Evolutionary conservation across 192 early-diverging fungal genomes (phyloP), one percentile per base, ranked within the genome.

Genomic region (Backusella macrospora): DNA sequence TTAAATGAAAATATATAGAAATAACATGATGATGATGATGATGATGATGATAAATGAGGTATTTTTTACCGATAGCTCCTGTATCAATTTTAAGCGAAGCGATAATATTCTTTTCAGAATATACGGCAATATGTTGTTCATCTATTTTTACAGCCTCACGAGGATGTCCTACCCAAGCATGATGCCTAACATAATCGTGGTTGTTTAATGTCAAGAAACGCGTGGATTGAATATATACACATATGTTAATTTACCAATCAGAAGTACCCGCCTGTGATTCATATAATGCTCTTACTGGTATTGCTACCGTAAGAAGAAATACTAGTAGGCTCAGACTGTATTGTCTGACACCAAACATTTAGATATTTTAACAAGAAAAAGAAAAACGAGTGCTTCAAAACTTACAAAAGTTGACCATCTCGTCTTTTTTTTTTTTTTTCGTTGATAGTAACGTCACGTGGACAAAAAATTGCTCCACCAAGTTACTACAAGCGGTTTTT

Each of bases 21-120:
- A 65, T 47, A n/a, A 59, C 14, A 46, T 44, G 12, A 34, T 34
- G 26, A 29, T 26, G 47, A 47, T 8, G 21, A 42, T 23, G 29
- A 52, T 21, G 49, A 52, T 23, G 18, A 46, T 14, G 13, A 14
- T 4, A 46, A 46, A 46, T 12, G 14, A 46, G 13, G 45, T 46
- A 46, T 46, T 6, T 15, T 82, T 65, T 80, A 93, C 92, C 80
- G 68, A 93, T 82, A 48, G 86, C 84, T 4, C 96, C 96, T 68
- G 74, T 89, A 65, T 84, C 83, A 7, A 90, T 75, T 70, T 83
- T 83, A 48, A 97, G 65, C 37, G 88, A 81, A 0, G 95, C 93
- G 63, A 97, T 70, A n/a, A 90, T 87, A 73, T 93, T 91, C 65
- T 85, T 88, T 46, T 90, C 86, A n/a, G 94, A 91, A 14, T 86